Conservation (phyloP, 2,329 filamentous ascomycete species). For the Calonectria pseudoturangicola region DNA sequence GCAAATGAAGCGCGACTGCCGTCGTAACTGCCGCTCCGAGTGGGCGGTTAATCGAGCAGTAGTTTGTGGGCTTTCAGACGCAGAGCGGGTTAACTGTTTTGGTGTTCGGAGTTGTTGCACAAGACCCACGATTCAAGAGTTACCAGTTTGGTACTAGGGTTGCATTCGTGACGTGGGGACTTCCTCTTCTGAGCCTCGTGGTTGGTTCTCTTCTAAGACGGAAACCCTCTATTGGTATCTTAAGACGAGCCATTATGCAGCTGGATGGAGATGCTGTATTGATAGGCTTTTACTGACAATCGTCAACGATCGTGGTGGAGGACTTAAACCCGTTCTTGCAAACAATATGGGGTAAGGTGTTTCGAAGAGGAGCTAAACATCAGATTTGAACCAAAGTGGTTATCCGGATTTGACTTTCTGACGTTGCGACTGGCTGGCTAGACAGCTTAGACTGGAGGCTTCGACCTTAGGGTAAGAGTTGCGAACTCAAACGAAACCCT, state of each 20-base stretch:
- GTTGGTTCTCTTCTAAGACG: conserved; percentile 1
- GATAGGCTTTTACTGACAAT: conserved; percentile 12
- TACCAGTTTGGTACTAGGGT: conserved; percentile 13
- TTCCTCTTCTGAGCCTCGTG: neutral
- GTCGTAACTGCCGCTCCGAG: conserved; percentile 22
- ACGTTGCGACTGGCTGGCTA: conserved; percentile 27
- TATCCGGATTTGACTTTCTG: conserved; percentile 20
- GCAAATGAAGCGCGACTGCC: conserved; percentile 28
- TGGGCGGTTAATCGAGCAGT: neutral
- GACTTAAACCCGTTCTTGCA: neutral
- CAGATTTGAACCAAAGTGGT: neutral
- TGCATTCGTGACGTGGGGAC: conserved; percentile 19
- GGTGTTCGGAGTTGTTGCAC: conserved; percentile 3
- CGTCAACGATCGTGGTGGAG: neutral
- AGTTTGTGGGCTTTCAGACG: conserved; percentile 4
- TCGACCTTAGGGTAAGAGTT: conserved; percentile 37
- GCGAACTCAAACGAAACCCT: conserved; percentile 32
- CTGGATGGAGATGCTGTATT: conserved; percentile 11
- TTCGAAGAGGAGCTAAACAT: conserved; percentile 6
- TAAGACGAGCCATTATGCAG: conserved; percentile 7
- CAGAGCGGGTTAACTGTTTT: conserved; percentile 10
- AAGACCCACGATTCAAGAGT: conserved; percentile 15
- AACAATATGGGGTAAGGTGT: neutral
- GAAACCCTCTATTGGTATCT: neutral
- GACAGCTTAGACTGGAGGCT: conserved; percentile 18